Percentiles rank a stretch among this genome's conserved stretches.
phyloP scores from a whole-genome alignment of 1,139 yeast genomes.

The Zygosaccharomyces sapae region DNA sequence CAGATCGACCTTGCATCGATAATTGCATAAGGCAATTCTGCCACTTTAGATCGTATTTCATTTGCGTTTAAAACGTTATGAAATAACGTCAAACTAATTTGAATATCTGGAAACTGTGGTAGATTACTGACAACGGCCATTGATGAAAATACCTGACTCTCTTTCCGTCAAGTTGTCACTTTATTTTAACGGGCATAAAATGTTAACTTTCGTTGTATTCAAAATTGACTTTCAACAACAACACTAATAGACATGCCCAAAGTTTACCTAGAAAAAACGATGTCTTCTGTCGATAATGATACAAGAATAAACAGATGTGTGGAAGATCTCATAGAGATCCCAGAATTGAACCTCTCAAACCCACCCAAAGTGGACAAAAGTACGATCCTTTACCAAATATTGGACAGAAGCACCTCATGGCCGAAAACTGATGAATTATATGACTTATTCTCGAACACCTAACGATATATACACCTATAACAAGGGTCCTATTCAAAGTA shows the following conservation, averaged over 20 bases:
- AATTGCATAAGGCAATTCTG: slow-evolving; percentile 43
- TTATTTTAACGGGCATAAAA: background rate
- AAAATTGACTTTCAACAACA: background rate
- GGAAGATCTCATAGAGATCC: background rate
- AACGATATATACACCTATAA: slow-evolving; percentile 3
- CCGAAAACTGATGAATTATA: slow-evolving; percentile 23
- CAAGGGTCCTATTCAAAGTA: slow-evolving; percentile 7
- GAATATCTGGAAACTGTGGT: slow-evolving; percentile 44
- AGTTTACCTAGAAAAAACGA: background rate
- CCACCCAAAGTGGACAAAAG: background rate
- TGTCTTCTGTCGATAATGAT: background rate
- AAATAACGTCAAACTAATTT: slow-evolving; percentile 41
- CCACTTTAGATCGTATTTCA: slow-evolving; percentile 35
- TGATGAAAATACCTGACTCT: background rate
- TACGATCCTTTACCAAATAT: slow-evolving; percentile 20
- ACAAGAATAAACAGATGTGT: background rate
- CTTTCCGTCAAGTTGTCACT: background rate
- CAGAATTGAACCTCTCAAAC: background rate
- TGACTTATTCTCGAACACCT: slow-evolving; percentile 13
- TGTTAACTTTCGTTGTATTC: background rate
- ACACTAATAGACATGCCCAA: background rate
- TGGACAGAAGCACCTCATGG: slow-evolving; percentile 26
- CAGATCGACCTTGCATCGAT: slow-evolving; percentile 45
- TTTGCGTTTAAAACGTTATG: slow-evolving; percentile 43
- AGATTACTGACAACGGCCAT: slow-evolving; percentile 17